Evolutionary conservation across 371 early-diverging fungal genomes (phyloP).

Genomic region (Choanephora cucurbitarum): DNA sequence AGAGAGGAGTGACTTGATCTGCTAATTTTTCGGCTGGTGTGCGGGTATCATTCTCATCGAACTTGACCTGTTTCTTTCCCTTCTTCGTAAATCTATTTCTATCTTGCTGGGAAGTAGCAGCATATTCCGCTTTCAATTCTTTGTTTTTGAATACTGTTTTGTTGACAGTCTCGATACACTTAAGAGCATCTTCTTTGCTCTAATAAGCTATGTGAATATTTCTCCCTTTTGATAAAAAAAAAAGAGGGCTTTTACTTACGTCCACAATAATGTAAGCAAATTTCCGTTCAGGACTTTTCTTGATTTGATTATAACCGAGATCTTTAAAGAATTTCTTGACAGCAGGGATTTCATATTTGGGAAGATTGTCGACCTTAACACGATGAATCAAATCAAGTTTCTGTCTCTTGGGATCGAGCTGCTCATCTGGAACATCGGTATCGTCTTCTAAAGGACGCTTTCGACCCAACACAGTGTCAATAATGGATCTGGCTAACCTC

Average conservation of each 20-base stretch:
- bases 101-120: conserved; percentile 8
- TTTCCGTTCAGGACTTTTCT: conserved; percentile 30
- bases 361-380: conserved; percentile 23
- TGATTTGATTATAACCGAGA: conserved; percentile 8
- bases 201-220: background rate
- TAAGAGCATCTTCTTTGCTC: conserved; percentile 16
- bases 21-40: conserved; percentile 64
- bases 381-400: conserved; percentile 20
- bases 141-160: conserved; percentile 17
- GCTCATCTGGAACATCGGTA: conserved; percentile 7
- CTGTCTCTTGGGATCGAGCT: conserved; percentile 15
- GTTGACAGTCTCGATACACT: conserved; percentile 10
- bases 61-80: background rate
- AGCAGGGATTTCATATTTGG: conserved; percentile 12
- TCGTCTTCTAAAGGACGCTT: conserved; percentile 23
- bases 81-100: conserved; percentile 6
- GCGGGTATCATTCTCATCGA: conserved; percentile 40
- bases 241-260: conserved; percentile 5
- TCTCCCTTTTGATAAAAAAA: background rate
- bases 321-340: conserved; percentile 18
- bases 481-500: conserved; percentile 21
- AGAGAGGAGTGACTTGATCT: conserved; percentile 73
- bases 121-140: conserved; percentile 12
- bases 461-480: conserved; percentile 19
- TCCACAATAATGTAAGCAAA: conserved; percentile 26